Percentiles rank a stretch among this genome's conserved stretches.
phyloP scores from a whole-genome alignment of 345 rosid species.

The Trapa bicornis region DNA sequence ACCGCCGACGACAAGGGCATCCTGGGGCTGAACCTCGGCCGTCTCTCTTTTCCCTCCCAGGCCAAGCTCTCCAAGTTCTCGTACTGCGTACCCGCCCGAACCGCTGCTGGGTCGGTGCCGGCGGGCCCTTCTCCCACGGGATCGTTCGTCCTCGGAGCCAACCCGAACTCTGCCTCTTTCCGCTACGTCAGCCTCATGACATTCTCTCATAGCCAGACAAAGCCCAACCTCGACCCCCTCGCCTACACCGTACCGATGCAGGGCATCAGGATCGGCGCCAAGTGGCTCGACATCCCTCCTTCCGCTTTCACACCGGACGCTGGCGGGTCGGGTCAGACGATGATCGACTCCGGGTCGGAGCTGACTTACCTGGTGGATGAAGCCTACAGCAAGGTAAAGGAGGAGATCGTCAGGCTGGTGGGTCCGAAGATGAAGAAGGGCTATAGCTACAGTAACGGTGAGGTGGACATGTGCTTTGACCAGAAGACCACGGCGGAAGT shows the following conservation, averaged over 20 bases:
- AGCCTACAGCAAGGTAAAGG: slow-evolving; percentile 54
- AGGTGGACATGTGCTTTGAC: slow-evolving; percentile 67
- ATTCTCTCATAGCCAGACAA: slow-evolving; percentile 39
- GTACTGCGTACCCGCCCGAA: slow-evolving; percentile 50
- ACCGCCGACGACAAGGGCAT: slow-evolving; percentile 55
- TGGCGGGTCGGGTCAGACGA: slow-evolving; percentile 84
- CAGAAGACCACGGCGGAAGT: slow-evolving; percentile 22
- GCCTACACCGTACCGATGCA: slow-evolving; percentile 68
- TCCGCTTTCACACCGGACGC: slow-evolving; percentile 50
- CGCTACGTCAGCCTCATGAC: slow-evolving; percentile 42
- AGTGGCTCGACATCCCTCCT: slow-evolving; percentile 28
- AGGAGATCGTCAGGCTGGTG: slow-evolving; percentile 38
- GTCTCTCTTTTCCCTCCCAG: slow-evolving; percentile 70
- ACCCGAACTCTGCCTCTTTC: slow-evolving; percentile 46
- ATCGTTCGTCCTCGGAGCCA: slow-evolving; percentile 61
- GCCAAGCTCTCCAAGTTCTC: slow-evolving; percentile 69
- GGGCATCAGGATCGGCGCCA: slow-evolving; percentile 47
- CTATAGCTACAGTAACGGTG: slow-evolving; percentile 43
- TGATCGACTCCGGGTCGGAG: slow-evolving; percentile 84
- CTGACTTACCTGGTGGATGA: slow-evolving; percentile 67
- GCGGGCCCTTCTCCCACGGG: slow-evolving; percentile 45
- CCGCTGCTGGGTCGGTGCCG: slow-evolving; percentile 5
- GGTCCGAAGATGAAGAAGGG: slow-evolving; percentile 51
- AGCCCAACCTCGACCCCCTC: slow-evolving; percentile 74
- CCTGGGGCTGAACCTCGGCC: slow-evolving; percentile 83